phyloP scores from a whole-genome alignment of 2,329 filamentous ascomycete species.

The Cordyceps cateniannulata region DNA sequence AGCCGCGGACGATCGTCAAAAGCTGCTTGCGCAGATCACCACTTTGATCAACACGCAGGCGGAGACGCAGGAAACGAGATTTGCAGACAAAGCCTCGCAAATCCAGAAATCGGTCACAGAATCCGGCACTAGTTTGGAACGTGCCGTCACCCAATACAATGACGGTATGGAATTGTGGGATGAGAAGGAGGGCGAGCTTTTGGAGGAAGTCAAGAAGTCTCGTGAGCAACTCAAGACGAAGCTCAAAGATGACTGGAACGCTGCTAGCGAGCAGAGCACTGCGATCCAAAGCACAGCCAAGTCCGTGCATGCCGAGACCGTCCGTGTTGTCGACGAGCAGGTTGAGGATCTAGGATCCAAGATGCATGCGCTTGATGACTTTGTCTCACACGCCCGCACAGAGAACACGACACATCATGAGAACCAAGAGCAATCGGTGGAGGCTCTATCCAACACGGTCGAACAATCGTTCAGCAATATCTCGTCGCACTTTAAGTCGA shows the following conservation, averaged over 20 bases:
- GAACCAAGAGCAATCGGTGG: slow-evolving; percentile 60
- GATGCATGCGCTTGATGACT: slow-evolving; percentile 84
- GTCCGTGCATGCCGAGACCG: slow-evolving; percentile 83
- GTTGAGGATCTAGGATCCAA: slow-evolving; percentile 81
- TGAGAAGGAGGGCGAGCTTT: slow-evolving; percentile 58
- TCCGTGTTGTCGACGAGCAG: slow-evolving; percentile 84
- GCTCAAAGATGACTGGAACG: slow-evolving; percentile 80
- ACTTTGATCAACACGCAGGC: slow-evolving; percentile 69
- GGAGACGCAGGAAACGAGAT: slow-evolving; percentile 64
- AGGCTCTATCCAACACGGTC: slow-evolving; percentile 59
- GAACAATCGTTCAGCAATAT: slow-evolving; percentile 68
- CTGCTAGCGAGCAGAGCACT: slow-evolving; percentile 71
- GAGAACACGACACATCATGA: slow-evolving; percentile 76
- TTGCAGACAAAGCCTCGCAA: slow-evolving; percentile 55
- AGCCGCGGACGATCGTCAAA: slow-evolving; percentile 66
- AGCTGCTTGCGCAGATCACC: slow-evolving; percentile 69
- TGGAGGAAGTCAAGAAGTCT: slow-evolving; percentile 65
- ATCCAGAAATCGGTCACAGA: slow-evolving; percentile 58
- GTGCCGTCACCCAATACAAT: slow-evolving; percentile 58
- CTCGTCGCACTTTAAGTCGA: slow-evolving; percentile 61
- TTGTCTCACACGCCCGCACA: slow-evolving; percentile 72
- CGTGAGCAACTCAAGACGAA: slow-evolving; percentile 72
- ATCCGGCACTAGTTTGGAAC: slow-evolving; percentile 59
- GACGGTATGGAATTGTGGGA: slow-evolving; percentile 71
- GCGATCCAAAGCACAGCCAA: slow-evolving; percentile 78